Base-by-base conservation (phyloP, 805 yeast species). In the Middelhovenomyces tepae region DNA sequence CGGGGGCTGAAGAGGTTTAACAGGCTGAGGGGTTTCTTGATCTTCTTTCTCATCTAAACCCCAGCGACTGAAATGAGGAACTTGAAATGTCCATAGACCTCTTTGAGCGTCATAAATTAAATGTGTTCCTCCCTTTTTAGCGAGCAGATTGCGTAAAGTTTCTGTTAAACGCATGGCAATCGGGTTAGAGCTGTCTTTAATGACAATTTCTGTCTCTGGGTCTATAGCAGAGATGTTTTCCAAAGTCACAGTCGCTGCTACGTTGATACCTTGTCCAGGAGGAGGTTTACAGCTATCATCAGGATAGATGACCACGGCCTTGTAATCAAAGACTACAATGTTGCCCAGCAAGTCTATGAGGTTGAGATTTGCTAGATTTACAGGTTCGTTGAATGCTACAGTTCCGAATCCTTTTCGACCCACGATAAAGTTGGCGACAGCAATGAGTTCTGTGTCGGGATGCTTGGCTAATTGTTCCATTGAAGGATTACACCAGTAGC, bases 11-110 rank as follows among this genome's bases (percentile, higher is more conserved):
- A n/a, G n/a, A n/a, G n/a, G n/a, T n/a, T n/a, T n/a, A n/a, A n/a
- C n/a, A n/a, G n/a, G n/a, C n/a, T n/a, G n/a, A n/a, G n/a, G n/a
- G n/a, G n/a, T n/a, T n/a, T n/a, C n/a, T n/a, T n/a, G n/a, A n/a
- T n/a, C n/a, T n/a, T n/a, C 7, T 46, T 37, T 7, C 42, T 34
- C 53, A 47, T 44, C 10, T 23, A 91, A 58, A 5, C 97, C 97
- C 95, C 96, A 91, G 4, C 82, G 73, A 60, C 95, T 85, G 50
- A 91, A 91, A 60, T 91, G 98, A 45, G 80, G 75, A 6, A 87
- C 95, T 45, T 66, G 71, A 57, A 84, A 86, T 1, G 78, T 75
- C 85, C 87, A 86, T 4, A 71, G 57, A 22, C 84, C 83, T 4
- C 73, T 71, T 18, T 76, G 65, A 3, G 86, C 85, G 47, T 81